These are phyloP conservation scores for Colletotrichum phormii DNA, from an alignment of 2,329 filamentous ascomycete species.

Conservation along the genomic window DNA sequence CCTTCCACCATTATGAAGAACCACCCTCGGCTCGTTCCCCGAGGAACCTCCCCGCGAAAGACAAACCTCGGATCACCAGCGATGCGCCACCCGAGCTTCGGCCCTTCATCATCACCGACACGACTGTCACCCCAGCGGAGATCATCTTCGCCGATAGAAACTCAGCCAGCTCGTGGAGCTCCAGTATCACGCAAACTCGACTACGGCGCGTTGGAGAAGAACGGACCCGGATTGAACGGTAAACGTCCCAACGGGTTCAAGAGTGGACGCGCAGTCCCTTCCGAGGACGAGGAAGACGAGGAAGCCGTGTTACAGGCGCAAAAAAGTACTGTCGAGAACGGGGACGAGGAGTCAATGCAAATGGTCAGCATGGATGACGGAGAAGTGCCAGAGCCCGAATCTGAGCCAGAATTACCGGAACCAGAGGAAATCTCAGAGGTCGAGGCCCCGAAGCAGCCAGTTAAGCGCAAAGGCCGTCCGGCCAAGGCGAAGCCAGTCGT, in stretches of 20 bases:
- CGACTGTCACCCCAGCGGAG: constrained; percentile 50
- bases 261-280: constrained; percentile 41
- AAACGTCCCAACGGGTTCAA: constrained; percentile 38
- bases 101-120: constrained; percentile 62
- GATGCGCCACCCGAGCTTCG: constrained; percentile 69
- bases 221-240: constrained; percentile 38
- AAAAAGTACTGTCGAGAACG: constrained; percentile 42
- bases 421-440: constrained; percentile 37
- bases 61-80: constrained; percentile 71
- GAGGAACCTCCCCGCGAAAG: constrained; percentile 68
- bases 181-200: constrained; percentile 67
- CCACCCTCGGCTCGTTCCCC: constrained; percentile 44
- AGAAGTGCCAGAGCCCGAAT: constrained; percentile 43
- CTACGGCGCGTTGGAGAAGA: constrained; percentile 51
- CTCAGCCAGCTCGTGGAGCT: constrained; percentile 45
- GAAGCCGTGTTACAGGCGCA: constrained; percentile 39
- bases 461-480: constrained; percentile 32
- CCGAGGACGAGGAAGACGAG: constrained; percentile 46
- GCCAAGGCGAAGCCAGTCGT: constrained; percentile 24
- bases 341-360: constrained; percentile 55
- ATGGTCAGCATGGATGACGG: constrained; percentile 49
- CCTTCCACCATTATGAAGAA: constrained; percentile 64
- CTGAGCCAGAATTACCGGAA: constrained; percentile 45
- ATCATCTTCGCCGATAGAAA: constrained; percentile 33
- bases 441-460: constrained; percentile 25